Base-by-base conservation (phyloP, 2,329 filamentous ascomycete species). In the Venturia asperata region DNA sequence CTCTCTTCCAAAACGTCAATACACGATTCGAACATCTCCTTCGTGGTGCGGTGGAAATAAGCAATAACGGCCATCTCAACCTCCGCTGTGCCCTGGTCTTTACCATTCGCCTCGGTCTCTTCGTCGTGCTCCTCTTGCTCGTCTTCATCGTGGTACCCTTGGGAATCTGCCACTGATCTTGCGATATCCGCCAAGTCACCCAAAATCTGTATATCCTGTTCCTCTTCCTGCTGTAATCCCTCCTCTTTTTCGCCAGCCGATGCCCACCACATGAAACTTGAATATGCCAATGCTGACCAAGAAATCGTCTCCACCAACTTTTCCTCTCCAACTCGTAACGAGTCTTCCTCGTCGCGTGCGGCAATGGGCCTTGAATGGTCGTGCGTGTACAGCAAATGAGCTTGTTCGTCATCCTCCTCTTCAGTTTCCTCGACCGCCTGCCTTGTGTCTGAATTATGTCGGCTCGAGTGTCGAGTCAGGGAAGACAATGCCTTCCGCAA, bases 241-340 rank as follows among this genome's bases (percentile, higher is more conserved):
- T 80, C 79, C 37, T 83, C 80, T 67, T 88, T 84, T 75, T 94
- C 90, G 66, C 90, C 90, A 0, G 90, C 89, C 19, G 87, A 91
- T 1, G 90, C 90, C 90, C 91, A 94, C 90, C 90, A 94, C 83
- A 93, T 91, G 78, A 93, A 92, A 30, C 88, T 87, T 64, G 84
- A 85, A 76, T 93, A 94, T 5, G 90, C 90, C 34, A 93, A 82
- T 0, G 88, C 86, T 0, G 88, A 82, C 90, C 85, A 87, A 0
- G 82, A 83, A 45, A 81, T 74, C 3, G 83, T 80, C 69, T 87
- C 84, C 10, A 85, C 80, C 1, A 83, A 67, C 13, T 74, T 69
- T 64, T 76, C 73, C 65, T 74, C 72, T 65, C 72, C 73, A 17
- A 56, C 37, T 61, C 65, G 56, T n/a, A 65, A 41, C 15, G 67